Base-by-base conservation (phyloP, 768 basidiomycete species). In the Leccinum truebloodii region DNA sequence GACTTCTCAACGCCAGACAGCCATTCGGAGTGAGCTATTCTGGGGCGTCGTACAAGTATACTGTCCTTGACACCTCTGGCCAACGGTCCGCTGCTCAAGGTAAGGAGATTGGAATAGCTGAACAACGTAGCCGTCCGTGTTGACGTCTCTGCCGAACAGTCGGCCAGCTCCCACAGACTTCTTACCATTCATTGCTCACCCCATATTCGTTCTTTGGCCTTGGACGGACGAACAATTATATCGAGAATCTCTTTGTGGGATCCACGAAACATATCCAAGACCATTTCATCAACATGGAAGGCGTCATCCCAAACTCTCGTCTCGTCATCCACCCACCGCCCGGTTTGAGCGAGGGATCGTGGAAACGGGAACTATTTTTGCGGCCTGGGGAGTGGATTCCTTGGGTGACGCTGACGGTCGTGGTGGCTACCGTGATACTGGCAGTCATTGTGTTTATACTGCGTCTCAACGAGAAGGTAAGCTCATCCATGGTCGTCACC, bases 201-300 rank as follows among this genome's bases (percentile, higher is more conserved):
- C 97, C 97, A 1, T 98, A 98, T 70, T 86, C 94, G 2, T 97
- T 95, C 82, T 92, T 98, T 70, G 96, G 97, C 1, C 86, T 99
- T 8, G 97, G 96, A 0, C 86, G 97, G 46, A 98, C 95, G 16
- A 99, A 99, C 75, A 99, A 99, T 73, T 99, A 99, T 76, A 95
- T 99, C 68, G 97, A 99, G 81, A 98, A 98, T 73, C 82, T 99
- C 2, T 97, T 97, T 71, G 92, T 98, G 20, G 97, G 97, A 16
- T 89, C 94, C 4, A 96, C 95, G 6, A 81, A 91, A 32, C 87
- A 92, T 60, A 73, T 80, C 0, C 71, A 79, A 37, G 71, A 86
- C 35, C 93, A 96, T 70, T 93, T 81, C 65, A 94, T 96, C 72
- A 88, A 90, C 71, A 89, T 98, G 83, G 97, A 98, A 71, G 95